Evolutionary conservation across 768 basidiomycete species (phyloP), one percentile per base, ranked within the genome.

Genomic region (Leccinum barrowsii): DNA sequence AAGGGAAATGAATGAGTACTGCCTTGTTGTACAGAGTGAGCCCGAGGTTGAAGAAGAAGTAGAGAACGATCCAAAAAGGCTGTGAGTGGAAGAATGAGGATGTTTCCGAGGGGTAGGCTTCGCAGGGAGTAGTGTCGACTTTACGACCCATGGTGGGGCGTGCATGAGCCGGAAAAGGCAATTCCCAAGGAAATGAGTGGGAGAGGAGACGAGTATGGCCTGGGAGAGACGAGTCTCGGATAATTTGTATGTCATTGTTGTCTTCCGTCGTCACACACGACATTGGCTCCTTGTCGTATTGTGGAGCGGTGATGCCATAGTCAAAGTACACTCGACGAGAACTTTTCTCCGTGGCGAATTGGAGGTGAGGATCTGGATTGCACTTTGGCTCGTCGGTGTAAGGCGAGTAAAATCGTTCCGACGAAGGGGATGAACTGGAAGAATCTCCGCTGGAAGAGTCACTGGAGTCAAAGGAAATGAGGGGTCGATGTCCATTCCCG

Each of bases 11-110:
- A 54, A 91, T 86, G 60, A 99, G 85, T 17, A 98, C 86, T 37
- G 84, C 81, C 74, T 99, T 99, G 82, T 99, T 99, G 75, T 92
- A 97, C 47, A 99, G 77, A 7, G 96, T 98, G 62, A 99, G 83
- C 11, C 84, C 82, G 28, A 98, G 85, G 74, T 98, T 98, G 81
- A 95, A 89, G 59, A 77, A 72, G 68, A 99, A 98, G 77, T 97
- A 98, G 60, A 92, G 77, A 4, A 72, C 64, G 17, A 98, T 82
- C 92, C 92, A 94, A 54, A 79, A 76, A 1, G 73, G 63, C 22
- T 74, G 68, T 4, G 74, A 76, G 4, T 65, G 61, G 54, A 60
- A 65, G 57, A 72, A 69, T 2, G 65, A 59, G 28, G 60, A 55
- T 0, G 64, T 40, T 7, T 72, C 61, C 6, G 50, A 35, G 19